A percentile compares a stretch with the other conserved stretches of the same genome.
phyloP scores from a whole-genome alignment of 495 filamentous ascomycete species.

The Copromyces sp. region DNA sequence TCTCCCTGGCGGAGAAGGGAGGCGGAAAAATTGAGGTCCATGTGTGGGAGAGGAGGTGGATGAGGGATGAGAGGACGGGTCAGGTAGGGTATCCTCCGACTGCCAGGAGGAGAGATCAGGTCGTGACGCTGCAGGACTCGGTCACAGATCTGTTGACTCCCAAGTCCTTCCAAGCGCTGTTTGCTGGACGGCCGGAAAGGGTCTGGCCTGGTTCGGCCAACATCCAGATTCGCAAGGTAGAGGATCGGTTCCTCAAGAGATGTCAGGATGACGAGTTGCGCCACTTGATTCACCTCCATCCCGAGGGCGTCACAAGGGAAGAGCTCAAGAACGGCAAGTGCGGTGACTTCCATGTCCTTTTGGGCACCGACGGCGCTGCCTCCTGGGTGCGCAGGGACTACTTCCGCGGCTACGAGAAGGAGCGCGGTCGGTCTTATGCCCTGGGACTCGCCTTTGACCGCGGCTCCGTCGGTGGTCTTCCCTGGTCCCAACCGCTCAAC shows the following conservation, averaged over 20 bases:
- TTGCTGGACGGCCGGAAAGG: slow-evolving; percentile 20
- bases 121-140: slow-evolving; percentile 25
- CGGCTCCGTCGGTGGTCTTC: slow-evolving; percentile 18
- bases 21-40: slow-evolving; percentile 22
- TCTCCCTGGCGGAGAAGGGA: slow-evolving; percentile 28
- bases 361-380: slow-evolving; percentile 29
- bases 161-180: slow-evolving; percentile 17
- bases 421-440: slow-evolving; percentile 27
- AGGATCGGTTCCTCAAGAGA: slow-evolving; percentile 26
- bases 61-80: slow-evolving; percentile 7
- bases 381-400: slow-evolving; percentile 25
- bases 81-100: slow-evolving; percentile 18
- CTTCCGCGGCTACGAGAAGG: slow-evolving; percentile 31
- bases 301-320: slow-evolving; percentile 23
- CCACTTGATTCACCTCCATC: slow-evolving; percentile 24
- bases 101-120: slow-evolving; percentile 22
- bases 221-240: slow-evolving; percentile 32
- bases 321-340: slow-evolving; percentile 22
- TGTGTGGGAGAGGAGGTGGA: slow-evolving; percentile 25
- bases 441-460: slow-evolving; percentile 29
- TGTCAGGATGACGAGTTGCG: slow-evolving; percentile 24
- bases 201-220: slow-evolving; percentile 28
- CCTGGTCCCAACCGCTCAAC: slow-evolving; percentile 31
- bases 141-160: slow-evolving; percentile 24
- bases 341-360: slow-evolving; percentile 28